Evolutionary conservation across 805 yeast species (phyloP).

Genomic region (Saturnispora ahearnii): DNA sequence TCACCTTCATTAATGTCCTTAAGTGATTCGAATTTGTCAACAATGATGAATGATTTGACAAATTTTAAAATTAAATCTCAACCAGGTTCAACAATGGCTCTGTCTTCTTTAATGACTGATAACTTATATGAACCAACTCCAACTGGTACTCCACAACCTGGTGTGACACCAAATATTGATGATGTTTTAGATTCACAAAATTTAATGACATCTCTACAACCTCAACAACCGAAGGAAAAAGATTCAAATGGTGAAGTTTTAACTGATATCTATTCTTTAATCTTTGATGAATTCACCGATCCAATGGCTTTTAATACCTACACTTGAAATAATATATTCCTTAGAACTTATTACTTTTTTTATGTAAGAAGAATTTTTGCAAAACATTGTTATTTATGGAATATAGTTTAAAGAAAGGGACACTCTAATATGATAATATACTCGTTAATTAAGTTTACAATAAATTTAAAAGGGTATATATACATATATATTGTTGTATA

Average conservation of each 20-base stretch:
- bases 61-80: constrained; percentile 8
- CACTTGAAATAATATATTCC: constrained; percentile 7
- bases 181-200: neutral
- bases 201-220: neutral
- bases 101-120: neutral
- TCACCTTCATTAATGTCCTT: neutral
- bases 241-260: constrained; percentile 24
- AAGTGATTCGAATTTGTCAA: constrained; percentile 6
- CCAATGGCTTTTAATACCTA: constrained; percentile 26
- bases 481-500: neutral
- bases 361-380: neutral
- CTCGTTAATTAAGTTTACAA: neutral
- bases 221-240: neutral
- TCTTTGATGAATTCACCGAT: constrained; percentile 37
- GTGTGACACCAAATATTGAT: neutral
- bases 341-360: neutral
- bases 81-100: neutral
- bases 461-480: neutral
- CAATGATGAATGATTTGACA: constrained; percentile 7
- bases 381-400: neutral
- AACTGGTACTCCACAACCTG: constrained; percentile 3
- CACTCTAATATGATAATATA: neutral
- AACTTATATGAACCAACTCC: constrained; percentile 1
- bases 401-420: neutral
- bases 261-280: constrained; percentile 36